Evolutionary conservation across 2,329 filamentous ascomycete species (phyloP).

Genomic region (Sphaerostilbella broomeana): DNA sequence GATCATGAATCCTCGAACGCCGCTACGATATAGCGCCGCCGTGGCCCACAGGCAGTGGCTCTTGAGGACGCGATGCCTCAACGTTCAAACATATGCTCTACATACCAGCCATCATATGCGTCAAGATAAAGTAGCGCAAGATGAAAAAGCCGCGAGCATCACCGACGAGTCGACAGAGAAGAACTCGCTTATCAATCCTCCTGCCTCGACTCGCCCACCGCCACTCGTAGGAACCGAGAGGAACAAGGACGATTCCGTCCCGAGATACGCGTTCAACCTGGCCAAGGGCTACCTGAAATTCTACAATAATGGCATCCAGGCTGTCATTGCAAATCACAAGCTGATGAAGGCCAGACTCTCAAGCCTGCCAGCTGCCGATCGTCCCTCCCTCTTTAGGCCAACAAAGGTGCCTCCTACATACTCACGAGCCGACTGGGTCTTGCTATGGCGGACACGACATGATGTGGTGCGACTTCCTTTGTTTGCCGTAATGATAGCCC

Average conservation of each 20-base stretch:
- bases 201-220: slow-evolving; percentile 65
- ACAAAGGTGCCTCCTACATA: slow-evolving; percentile 28
- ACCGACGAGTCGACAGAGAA: slow-evolving; percentile 21
- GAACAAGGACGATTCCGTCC: slow-evolving; percentile 27
- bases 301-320: slow-evolving; percentile 79
- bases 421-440: slow-evolving; percentile 63
- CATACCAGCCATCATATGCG: slow-evolving; percentile 13
- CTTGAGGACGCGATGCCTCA: slow-evolving; percentile 6
- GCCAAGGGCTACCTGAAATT: slow-evolving; percentile 75
- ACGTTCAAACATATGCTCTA: slow-evolving; percentile 8
- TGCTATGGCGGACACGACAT: slow-evolving; percentile 59
- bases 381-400: slow-evolving; percentile 34
- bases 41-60: slow-evolving; percentile 17
- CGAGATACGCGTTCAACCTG: slow-evolving; percentile 48
- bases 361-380: slow-evolving; percentile 47
- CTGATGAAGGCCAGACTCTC: slow-evolving; percentile 40
- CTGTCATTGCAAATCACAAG: slow-evolving; percentile 62
- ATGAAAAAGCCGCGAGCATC: slow-evolving; percentile 14
- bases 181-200: slow-evolving; percentile 57
- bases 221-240: slow-evolving; percentile 57
- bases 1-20: slow-evolving; percentile 28
- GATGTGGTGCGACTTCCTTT: slow-evolving; percentile 73
- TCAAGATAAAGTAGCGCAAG: slow-evolving; percentile 21
- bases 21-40: slow-evolving; percentile 26
- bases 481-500: slow-evolving; percentile 66